These are phyloP conservation scores for Xylariaceae sp. DNA, from an alignment of 2,329 filamentous ascomycete genomes.

Conservation along the genomic window DNA sequence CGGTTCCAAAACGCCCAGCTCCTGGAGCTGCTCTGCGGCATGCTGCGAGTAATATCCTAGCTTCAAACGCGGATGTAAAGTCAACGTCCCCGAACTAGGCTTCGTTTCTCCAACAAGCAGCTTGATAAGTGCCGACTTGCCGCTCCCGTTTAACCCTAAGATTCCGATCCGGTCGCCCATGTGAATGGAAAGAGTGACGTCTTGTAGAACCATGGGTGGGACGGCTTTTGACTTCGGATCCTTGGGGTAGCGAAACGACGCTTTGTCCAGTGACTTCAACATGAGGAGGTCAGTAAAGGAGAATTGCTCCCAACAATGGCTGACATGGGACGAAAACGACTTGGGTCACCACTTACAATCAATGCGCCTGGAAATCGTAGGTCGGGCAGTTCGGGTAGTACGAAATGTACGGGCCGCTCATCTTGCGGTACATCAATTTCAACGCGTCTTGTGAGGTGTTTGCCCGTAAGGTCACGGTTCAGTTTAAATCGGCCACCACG, in stretches of 20 bases:
- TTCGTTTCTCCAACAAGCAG: conserved; percentile 68
- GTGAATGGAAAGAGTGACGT: conserved; percentile 72
- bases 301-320: not conserved
- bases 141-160: conserved; percentile 79
- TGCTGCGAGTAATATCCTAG: conserved; percentile 83
- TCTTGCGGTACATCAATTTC: conserved; percentile 76
- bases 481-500: conserved; percentile 81
- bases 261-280: conserved; percentile 66
- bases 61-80: conserved; percentile 71
- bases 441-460: conserved; percentile 61
- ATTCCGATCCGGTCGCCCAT: conserved; percentile 78
- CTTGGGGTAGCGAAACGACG: conserved; percentile 67
- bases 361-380: conserved; percentile 78
- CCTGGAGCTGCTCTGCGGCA: conserved; percentile 72
- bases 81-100: conserved; percentile 67
- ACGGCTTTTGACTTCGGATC: conserved; percentile 39
- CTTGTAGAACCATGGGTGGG: conserved; percentile 60
- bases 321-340: not conserved
- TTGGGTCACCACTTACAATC: conserved; percentile 45
- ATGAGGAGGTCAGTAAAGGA: not conserved
- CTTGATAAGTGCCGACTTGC: conserved; percentile 80
- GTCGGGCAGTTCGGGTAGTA: conserved; percentile 69
- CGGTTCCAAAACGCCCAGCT: conserved; percentile 55
- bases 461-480: conserved; percentile 74
- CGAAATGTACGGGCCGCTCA: conserved; percentile 63